Evolutionary conservation across 208 protist genomes (phyloP), one percentile per base, ranked within the genome.

Genomic region (Crithidia thermophila): DNA sequence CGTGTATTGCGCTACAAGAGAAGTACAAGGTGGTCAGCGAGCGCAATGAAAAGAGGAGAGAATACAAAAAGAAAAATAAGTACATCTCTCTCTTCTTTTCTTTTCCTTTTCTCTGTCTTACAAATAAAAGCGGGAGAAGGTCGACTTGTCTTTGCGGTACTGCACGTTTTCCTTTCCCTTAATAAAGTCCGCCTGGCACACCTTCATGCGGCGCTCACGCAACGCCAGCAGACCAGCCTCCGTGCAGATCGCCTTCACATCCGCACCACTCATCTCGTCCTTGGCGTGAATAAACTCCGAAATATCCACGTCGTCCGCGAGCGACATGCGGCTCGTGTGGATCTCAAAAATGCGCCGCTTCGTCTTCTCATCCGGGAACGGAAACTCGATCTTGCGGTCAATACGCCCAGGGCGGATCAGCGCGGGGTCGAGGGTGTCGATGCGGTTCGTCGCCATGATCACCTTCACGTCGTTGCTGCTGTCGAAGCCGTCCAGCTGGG

Each of bases 401-500:
- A 99, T 99, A 73, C 99, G 97, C 36, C 99, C 98, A 0, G 99
- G 98, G 25, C 99, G 93, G 68, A 99, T 99, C 8, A 99, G 98
- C 2, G 99, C 99, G 6, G 99, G 98, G 86, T 99, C 99, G 4
- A 99, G 91, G 4, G 97, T 98, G 68, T 99, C 98, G 72, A 99
- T 99, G 52, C 98, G 81, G 81, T 99, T 99, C 1, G 99, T 99
- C 0, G 99, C 99, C 98, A 99, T 99, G 64, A 99, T 99, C 21
- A 99, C 98, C 85, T 99, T 99, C n/a, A 99, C 99, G 68, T 99
- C 98, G 34, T 97, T 98, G 55, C 93, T 90, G 28, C 97, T 96
- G 84, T 99, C 99, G 77, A 99, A 99, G 55, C 99, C 99, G 86
- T 99, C 99, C 4, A 99, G 85, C 87, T 99, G 99, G 62, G 99